These are phyloP conservation scores for Trapa incisa DNA, from an alignment of 345 rosid genomes.

Conservation along the genomic window DNA sequence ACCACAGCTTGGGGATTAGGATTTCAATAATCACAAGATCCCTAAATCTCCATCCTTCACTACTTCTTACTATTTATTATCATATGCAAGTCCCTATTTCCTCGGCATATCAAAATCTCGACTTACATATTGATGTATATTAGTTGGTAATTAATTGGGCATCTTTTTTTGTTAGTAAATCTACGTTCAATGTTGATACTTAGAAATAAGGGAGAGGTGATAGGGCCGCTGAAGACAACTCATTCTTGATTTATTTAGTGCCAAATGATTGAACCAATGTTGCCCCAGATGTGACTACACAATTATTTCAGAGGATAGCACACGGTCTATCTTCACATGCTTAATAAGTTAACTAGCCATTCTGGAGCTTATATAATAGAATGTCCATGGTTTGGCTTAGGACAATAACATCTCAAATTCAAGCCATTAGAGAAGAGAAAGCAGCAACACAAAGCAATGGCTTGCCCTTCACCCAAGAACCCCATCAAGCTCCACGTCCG, in stretches of 20 bases:
- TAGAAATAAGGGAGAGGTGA: background rate
- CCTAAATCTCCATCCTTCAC: background rate
- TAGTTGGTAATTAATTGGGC: no score
- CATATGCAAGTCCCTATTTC: background rate
- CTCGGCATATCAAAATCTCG: background rate
- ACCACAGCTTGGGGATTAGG: no score
- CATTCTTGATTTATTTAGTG: background rate
- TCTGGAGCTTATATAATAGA: background rate
- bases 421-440: constrained; percentile 9
- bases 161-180: background rate
- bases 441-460: constrained; percentile 30
- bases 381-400: no score
- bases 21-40: background rate
- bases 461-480: constrained; percentile 7
- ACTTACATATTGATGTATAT: no score
- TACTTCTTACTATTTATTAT: no score
- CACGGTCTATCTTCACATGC: constrained; percentile 1
- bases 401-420: background rate
- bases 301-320: background rate
- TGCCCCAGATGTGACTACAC: background rate
- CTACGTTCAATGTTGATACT: background rate
- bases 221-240: background rate
- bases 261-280: background rate
- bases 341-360: background rate
- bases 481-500: constrained; percentile 36